Conservation (phyloP, 179 eudicot genomes). For the Camellia oleifera region DNA sequence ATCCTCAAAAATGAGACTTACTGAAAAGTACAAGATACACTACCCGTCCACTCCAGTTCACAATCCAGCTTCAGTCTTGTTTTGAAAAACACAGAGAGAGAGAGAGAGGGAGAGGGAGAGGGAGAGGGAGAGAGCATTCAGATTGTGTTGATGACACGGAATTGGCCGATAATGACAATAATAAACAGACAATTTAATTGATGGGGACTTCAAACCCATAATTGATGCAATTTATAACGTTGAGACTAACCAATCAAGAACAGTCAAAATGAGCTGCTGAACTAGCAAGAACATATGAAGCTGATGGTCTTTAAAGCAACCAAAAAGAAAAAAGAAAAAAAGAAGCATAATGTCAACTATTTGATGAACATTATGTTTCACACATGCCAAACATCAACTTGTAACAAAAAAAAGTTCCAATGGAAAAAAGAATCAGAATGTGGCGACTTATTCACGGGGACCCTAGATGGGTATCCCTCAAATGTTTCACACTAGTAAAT, state of each 20-base stretch:
- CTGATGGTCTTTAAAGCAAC: background rate
- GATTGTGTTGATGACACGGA: too few species aligned
- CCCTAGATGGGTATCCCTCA: slow-evolving; percentile 11
- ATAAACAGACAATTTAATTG: background rate
- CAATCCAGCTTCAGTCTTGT: too few species aligned
- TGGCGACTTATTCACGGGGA: slow-evolving; percentile 17
- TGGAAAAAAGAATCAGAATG: slow-evolving; percentile 10
- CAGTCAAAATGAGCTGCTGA: slow-evolving; percentile 1
- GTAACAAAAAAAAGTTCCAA: background rate
- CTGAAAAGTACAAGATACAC: too few species aligned
- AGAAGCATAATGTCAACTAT: background rate
- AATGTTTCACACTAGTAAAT: slow-evolving; percentile 18
- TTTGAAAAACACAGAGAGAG: too few species aligned
- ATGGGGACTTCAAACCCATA: background rate
- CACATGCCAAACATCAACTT: background rate
- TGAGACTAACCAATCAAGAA: background rate
- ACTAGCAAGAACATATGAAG: background rate
- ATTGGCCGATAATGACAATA: background rate
- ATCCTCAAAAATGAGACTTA: too few species aligned
- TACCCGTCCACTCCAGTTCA: too few species aligned
- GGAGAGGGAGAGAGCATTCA: too few species aligned
- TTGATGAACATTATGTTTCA: background rate
- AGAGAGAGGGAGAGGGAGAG: too few species aligned
- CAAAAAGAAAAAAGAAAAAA: background rate
- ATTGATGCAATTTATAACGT: background rate